phyloP scores from a whole-genome alignment of 345 rosid species.

The Viola odorata region DNA sequence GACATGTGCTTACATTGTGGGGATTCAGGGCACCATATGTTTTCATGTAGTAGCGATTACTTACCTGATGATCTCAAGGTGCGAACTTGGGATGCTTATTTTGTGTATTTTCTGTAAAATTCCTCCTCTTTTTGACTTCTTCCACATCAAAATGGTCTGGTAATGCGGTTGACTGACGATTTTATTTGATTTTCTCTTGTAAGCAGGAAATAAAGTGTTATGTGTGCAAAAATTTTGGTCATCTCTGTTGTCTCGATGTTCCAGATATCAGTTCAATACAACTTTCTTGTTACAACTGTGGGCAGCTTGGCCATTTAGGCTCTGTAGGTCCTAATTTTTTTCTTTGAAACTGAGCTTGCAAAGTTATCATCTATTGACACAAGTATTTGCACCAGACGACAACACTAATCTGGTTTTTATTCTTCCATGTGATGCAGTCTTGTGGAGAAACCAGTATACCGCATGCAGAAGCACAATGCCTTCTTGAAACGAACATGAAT shows the following conservation, averaged over 20 bases:
- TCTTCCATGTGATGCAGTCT: constrained; percentile 17
- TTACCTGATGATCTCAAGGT: constrained; percentile 2
- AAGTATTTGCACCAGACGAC: background rate
- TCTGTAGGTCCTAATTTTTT: background rate
- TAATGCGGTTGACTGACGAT: background rate
- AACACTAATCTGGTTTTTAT: constrained; percentile 33
- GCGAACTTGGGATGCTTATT: background rate
- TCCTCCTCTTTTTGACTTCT: background rate
- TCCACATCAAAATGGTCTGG: background rate
- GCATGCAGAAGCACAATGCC: background rate
- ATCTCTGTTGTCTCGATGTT: background rate
- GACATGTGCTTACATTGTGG: background rate
- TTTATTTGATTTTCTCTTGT: background rate
- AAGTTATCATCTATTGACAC: background rate
- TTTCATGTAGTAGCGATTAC: background rate
- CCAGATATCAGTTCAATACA: background rate
- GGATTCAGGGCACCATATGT: constrained; percentile 1
- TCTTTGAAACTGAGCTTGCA: background rate
- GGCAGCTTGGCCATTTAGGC: background rate
- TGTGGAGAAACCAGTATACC: background rate
- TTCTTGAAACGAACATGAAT: background rate
- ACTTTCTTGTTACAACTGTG: background rate
- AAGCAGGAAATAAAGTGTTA: constrained; percentile 3
- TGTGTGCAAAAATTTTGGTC: background rate
- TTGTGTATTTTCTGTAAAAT: background rate